Base-by-base conservation (phyloP, 805 yeast species). In the Lipomyces yamadae region DNA sequence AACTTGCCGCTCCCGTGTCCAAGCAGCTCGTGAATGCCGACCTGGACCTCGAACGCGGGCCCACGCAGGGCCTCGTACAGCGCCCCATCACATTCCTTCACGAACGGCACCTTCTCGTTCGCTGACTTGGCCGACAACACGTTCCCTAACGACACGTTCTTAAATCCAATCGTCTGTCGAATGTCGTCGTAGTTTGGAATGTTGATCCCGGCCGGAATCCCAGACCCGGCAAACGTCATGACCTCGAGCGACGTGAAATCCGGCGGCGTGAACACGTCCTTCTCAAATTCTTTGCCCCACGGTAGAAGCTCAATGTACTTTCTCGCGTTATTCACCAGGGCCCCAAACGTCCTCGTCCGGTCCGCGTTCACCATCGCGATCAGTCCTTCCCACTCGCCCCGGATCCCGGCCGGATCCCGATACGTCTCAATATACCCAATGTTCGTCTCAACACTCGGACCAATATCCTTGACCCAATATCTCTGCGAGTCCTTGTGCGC, bases 1-100 rank as follows among this genome's bases (percentile, higher is more conserved):
- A 92, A 81, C 78, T 91, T 92, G 60, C 97, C 97, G 3, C 95
- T 86, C 34, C 97, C 97, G 75, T 92, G 97, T 15, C 97, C 97
- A 69, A 92, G 82, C 70, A 92, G 81, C 78, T 92, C 97, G 78
- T 92, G 97, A 73, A 92, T 89, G 63, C 97, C 97, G 60, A 92
- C 97, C 79, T 92, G 97, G 56, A 92, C 95, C 78, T 92, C 97
- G 76, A 92, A 92, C 0, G 97, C 89, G 58, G 89, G 93, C 58
- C 86, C 88, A 74, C 70, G 65, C n/a, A 67, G 57, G 34, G 88
- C 85, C 68, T 87, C 85, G 80, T 84, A 91, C 56, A 86, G 74
- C 10, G 81, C 87, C 67, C 82, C 84, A 64, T 87, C 84, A 11
- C 78, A 76, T 2, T 82, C 84, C 53, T 78, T 74, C 64, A 92